Base-by-base conservation (phyloP, 495 filamentous ascomycete genomes). In the Xylaria flabelliformis region DNA sequence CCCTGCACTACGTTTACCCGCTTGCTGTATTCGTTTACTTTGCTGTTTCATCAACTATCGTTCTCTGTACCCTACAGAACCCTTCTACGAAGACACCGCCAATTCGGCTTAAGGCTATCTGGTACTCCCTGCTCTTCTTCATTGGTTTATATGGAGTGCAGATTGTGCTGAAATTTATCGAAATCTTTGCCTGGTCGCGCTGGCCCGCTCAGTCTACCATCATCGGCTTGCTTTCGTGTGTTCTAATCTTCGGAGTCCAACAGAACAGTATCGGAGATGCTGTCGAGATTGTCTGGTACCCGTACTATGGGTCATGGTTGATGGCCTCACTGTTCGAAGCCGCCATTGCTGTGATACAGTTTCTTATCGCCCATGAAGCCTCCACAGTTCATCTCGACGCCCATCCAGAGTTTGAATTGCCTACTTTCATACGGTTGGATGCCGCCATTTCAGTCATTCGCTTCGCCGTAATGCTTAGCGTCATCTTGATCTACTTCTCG, bases 211-310 rank as follows among this genome's bases (percentile, higher is more conserved):
- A 84, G 74, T 84, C 82, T 76, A 85, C 79, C 72, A 84, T 82
- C 77, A 81, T 86, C 61, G 83, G 86, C 72, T 79, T 88, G 39
- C 80, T 91, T 50, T 84, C 88, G 8, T 88, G 86, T 61, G 79
- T 87, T 55, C 74, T 91, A 42, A 82, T 85, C 7, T 90, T 87
- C 74, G 86, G 85, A 9, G 80, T 89, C 32, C 81, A 89, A 67
- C 81, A 87, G 72, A 81, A 86, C 29, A 82, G 82, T 9, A 80
- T 91, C 7, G 79, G 80, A 29, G 85, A 87, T 55, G 79, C 80
- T 19, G 65, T 79, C 58, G 82, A 83, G 58, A 81, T 84, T 12
- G 86, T 90, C 21, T 91, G 90, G 90, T 88, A 91, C 70, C 88
- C 89, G 0, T 90, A 87, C 72, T 85, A 83, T 46, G 88, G 88